These are phyloP conservation scores for Boletus subparvulus DNA, from an alignment of 768 basidiomycete genomes.

Conservation along the genomic window DNA sequence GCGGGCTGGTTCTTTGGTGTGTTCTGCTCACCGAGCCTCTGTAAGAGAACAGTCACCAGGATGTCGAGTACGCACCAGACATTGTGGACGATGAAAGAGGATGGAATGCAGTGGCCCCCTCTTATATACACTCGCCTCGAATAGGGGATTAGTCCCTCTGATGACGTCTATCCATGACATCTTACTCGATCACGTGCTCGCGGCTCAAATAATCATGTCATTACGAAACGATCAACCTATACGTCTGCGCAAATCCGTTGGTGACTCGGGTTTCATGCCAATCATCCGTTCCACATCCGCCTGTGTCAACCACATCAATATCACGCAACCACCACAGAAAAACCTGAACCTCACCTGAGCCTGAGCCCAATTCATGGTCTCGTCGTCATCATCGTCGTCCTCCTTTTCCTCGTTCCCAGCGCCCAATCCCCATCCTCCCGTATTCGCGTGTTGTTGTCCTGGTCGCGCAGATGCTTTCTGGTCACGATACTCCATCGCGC, in stretches of 20 bases:
- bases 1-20: constrained; percentile 41
- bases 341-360: constrained; percentile 49
- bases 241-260: constrained; percentile 29
- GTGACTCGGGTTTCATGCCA: constrained; percentile 42
- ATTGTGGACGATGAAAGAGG: constrained; percentile 3
- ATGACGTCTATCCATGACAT: constrained; percentile 16
- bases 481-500: constrained; percentile 41
- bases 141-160: constrained; percentile 7
- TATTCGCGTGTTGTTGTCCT: constrained; percentile 43
- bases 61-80: constrained; percentile 4
- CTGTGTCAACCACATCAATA: constrained; percentile 24
- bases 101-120: background rate
- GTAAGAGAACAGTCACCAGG: background rate
- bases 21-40: constrained; percentile 14
- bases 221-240: constrained; percentile 16
- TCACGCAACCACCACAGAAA: background rate
- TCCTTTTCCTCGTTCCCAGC: constrained; percentile 57
- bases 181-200: constrained; percentile 9
- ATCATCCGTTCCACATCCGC: constrained; percentile 60
- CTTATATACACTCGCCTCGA: background rate
- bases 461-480: constrained; percentile 31
- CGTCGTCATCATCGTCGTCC: constrained; percentile 68
- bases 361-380: constrained; percentile 65
- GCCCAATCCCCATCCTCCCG: constrained; percentile 78
- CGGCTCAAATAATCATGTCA: background rate